These are phyloP conservation scores for Cryphonectria japonica DNA, from an alignment of 2,329 filamentous ascomycete species.

Conservation along the genomic window DNA sequence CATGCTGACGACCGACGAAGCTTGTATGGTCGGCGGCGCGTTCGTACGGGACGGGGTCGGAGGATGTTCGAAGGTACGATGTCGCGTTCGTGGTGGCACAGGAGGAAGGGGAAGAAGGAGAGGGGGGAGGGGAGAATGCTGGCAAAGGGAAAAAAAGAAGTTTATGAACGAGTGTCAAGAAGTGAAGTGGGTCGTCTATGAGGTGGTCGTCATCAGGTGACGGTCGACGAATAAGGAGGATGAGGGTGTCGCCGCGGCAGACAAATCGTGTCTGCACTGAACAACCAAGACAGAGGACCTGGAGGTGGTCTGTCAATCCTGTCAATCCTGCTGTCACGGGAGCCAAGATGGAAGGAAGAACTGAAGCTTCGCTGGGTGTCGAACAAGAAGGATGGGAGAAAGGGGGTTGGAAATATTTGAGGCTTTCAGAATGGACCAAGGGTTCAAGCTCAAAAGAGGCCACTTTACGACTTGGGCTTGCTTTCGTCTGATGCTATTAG, in stretches of 20 bases:
- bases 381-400: constrained; percentile 20
- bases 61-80: constrained; percentile 7
- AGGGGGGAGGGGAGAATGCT: background rate
- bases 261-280: constrained; percentile 25
- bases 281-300: constrained; percentile 13
- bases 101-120: background rate
- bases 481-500: background rate
- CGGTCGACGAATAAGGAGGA: constrained; percentile 34
- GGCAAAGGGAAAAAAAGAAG: constrained; percentile 28
- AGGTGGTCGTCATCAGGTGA: constrained; percentile 36
- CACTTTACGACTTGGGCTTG: constrained; percentile 17
- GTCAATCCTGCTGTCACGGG: constrained; percentile 24
- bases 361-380: constrained; percentile 17
- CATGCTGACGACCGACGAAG: constrained; percentile 38
- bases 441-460: constrained; percentile 14
- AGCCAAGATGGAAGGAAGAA: constrained; percentile 18
- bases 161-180: constrained; percentile 47
- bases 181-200: constrained; percentile 46
- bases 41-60: constrained; percentile 17
- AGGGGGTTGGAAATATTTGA: constrained; percentile 27
- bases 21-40: background rate
- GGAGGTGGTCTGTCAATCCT: constrained; percentile 21
- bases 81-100: background rate
- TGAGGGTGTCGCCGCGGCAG: constrained; percentile 29
- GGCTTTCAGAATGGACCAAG: background rate